Percentiles rank a stretch among this genome's conserved stretches.
Evolutionary conservation across 257 asterid genomes (phyloP).

Genomic region (Cordia subcordata): DNA sequence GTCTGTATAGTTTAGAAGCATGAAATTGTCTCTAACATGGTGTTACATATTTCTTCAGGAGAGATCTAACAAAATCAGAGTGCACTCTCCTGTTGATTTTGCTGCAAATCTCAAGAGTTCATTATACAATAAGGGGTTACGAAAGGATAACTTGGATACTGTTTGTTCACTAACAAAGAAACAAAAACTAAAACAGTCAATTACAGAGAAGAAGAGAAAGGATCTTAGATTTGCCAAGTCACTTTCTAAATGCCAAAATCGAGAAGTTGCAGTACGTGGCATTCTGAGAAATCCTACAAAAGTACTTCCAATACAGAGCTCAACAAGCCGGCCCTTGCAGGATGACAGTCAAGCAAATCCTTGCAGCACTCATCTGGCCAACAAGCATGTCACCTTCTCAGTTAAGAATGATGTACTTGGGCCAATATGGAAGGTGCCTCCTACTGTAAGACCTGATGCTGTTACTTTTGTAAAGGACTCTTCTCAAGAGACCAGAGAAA

Average conservation of each 20-base stretch:
- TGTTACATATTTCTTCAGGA: slow-evolving; percentile 34
- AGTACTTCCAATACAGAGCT: slow-evolving; percentile 16
- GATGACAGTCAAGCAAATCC: slow-evolving; percentile 20
- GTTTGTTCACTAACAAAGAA: slow-evolving; percentile 24
- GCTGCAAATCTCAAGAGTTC: slow-evolving; percentile 22
- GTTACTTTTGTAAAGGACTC: slow-evolving; percentile 12
- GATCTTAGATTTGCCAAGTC: slow-evolving; percentile 20
- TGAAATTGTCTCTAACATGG: neutral
- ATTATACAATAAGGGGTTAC: slow-evolving; percentile 19
- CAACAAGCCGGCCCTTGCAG: slow-evolving; percentile 18
- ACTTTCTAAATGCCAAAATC: slow-evolving; percentile 21
- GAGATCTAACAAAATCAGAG: slow-evolving; percentile 26
- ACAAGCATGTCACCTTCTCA: slow-evolving; percentile 41
- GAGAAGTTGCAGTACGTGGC: slow-evolving; percentile 27
- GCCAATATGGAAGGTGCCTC: slow-evolving; percentile 16
- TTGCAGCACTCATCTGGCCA: slow-evolving; percentile 16
- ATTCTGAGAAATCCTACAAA: slow-evolving; percentile 26
- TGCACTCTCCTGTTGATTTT: slow-evolving; percentile 28
- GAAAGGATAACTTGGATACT: slow-evolving; percentile 4
- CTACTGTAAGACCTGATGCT: slow-evolving; percentile 17
- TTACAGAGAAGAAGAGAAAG: slow-evolving; percentile 24
- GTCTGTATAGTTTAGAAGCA: no score
- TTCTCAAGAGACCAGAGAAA: slow-evolving; percentile 13
- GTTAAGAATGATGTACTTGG: slow-evolving; percentile 27
- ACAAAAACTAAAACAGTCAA: slow-evolving; percentile 18